Base-by-base conservation (phyloP, 768 basidiomycete genomes). In the Amanita pseudoporphyria region DNA sequence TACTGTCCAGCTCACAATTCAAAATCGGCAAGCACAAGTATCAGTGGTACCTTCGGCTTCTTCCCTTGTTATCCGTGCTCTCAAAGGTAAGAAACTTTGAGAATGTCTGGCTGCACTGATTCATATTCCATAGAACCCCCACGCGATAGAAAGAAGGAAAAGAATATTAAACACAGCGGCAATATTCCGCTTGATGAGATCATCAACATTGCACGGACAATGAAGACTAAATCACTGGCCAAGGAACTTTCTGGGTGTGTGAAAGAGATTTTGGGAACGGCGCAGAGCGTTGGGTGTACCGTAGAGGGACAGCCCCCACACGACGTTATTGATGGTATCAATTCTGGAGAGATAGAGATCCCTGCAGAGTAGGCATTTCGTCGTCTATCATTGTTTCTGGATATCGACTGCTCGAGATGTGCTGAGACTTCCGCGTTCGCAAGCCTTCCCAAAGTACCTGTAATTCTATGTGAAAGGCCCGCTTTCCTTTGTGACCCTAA, bases 61-160 rank as follows among this genome's bases (percentile, higher is more conserved):
- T 44, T 93, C 95, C 39, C 84, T 99, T 36, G 92, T 99, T 70
- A 97, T 99, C 77, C 82, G 81, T 62, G 95, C 96, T 56, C 85
- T 99, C 66, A 99, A 99, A 74, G 93, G 92, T 94, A 54, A n/a
- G n/a, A 28, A 16, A 53, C 18, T 38, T 47, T 13, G 24, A 22
- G 19, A 24, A 9, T 52, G 46, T 37, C 37, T 56, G n/a, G 10
- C 22, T 30, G 6, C 14, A 36, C 22, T 54, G 36, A 47, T 12
- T 47, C 48, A 47, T 37, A 38, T 16, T 49, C 14, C 61, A 3
- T 65, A 95, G 95, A 98, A 77, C 93, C 96, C 56, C 92, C 93
- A 59, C 91, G 96, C 62, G 96, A 99, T 74, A 86, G 96, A 57
- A 99, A 99, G 73, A 99, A 99, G 83, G 95, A 99, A 81, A 99